phyloP scores from a whole-genome alignment of 352 stramenopile genomes.

The Plasmopara viticola region DNA sequence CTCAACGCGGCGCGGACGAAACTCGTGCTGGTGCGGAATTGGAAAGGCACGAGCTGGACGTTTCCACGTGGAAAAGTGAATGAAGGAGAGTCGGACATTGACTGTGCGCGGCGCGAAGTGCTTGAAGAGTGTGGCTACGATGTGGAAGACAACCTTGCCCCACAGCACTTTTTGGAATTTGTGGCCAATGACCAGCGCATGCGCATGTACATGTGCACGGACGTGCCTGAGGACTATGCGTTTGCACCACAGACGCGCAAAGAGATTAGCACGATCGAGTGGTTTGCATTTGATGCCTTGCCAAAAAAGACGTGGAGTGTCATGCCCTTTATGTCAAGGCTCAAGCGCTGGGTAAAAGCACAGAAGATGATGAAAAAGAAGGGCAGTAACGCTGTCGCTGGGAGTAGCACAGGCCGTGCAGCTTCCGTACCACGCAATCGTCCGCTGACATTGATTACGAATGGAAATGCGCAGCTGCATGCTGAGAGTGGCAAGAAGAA shows the following conservation, averaged over 20 bases:
- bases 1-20: constrained; percentile 83
- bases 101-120: constrained; percentile 88
- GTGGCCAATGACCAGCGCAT: constrained; percentile 86
- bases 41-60: constrained; percentile 89
- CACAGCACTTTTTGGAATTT: constrained; percentile 82
- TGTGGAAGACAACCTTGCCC: constrained; percentile 67
- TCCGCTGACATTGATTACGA: constrained; percentile 37
- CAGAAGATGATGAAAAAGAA: constrained; percentile 62
- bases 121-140: constrained; percentile 90
- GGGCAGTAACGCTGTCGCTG: constrained; percentile 26
- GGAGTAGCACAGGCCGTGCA: constrained; percentile 40
- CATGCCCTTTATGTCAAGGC: constrained; percentile 87
- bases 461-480: constrained; percentile 25
- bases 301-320: constrained; percentile 93
- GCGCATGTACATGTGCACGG: constrained; percentile 88
- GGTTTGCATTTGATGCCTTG: constrained; percentile 85
- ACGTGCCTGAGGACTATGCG: constrained; percentile 87
- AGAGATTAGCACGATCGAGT: constrained; percentile 92
- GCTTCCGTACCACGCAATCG: constrained; percentile 74
- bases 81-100: constrained; percentile 82
- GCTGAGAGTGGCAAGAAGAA: constrained; percentile 32
- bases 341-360: constrained; percentile 87
- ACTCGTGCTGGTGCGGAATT: constrained; percentile 88
- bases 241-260: constrained; percentile 93
- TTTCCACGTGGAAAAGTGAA: constrained; percentile 93